Evolutionary conservation across 768 basidiomycete species (phyloP).

Genomic region (Boletus subparvulus): DNA sequence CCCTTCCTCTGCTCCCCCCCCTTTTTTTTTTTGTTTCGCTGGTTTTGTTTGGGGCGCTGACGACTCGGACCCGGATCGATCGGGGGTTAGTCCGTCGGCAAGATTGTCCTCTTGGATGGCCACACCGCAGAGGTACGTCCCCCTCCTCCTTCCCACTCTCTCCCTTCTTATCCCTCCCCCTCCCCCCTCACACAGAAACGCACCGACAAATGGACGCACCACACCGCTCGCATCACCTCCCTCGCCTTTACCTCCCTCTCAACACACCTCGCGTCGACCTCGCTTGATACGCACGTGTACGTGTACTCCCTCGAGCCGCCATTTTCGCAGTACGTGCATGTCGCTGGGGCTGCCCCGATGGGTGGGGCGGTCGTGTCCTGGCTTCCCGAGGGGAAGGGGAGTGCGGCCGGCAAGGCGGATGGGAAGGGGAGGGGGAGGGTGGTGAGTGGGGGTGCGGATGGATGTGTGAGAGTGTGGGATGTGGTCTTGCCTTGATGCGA

Average conservation of each 20-base stretch:
- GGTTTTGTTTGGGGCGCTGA: not conserved
- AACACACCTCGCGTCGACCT: conserved; percentile 79
- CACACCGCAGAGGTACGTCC: conserved; percentile 50
- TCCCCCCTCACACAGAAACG: conserved; percentile 43
- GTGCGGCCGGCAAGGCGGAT: conserved; percentile 19
- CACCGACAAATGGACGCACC: conserved; percentile 83
- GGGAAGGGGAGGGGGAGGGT: conserved; percentile 49
- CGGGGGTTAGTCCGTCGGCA: conserved; percentile 65
- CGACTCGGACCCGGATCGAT: not conserved
- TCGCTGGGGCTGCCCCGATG: conserved; percentile 85
- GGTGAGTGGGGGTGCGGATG: conserved; percentile 79
- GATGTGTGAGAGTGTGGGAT: conserved; percentile 72
- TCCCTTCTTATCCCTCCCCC: not conserved
- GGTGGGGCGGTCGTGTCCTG: conserved; percentile 83
- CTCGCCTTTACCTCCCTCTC: conserved; percentile 44
- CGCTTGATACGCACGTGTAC: conserved; percentile 91
- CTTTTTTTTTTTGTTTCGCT: not conserved
- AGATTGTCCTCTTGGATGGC: conserved; percentile 76
- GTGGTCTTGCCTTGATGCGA: conserved; percentile 35
- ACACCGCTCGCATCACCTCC: conserved; percentile 77
- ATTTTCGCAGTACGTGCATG: conserved; percentile 63
- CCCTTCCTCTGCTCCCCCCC: not conserved
- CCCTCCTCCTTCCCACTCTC: not conserved
- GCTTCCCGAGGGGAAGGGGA: conserved; percentile 35
- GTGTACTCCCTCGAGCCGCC: conserved; percentile 77